Base-by-base conservation (phyloP, 805 yeast genomes). In the Schwanniomyces sp. region DNA sequence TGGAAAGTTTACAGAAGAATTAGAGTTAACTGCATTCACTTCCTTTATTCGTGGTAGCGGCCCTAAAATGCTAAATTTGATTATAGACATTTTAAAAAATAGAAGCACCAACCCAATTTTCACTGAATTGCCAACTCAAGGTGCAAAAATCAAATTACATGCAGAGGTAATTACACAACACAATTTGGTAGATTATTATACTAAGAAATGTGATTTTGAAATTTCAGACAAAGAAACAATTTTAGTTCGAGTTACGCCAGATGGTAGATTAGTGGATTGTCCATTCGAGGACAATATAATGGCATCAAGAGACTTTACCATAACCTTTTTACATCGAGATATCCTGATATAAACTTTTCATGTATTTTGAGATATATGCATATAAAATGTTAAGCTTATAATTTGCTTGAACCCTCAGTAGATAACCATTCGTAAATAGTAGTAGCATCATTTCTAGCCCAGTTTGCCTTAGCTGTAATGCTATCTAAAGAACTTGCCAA, bases 401-500 rank as follows among this genome's bases (percentile, higher is more conserved):
- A 32, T 32, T 32, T 32, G 14, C 36, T 32, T 7, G 36, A 32
- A 32, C n/a, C 14, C 11, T 70, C 69, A 2, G 55, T 47, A 38
- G 62, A 53, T 59, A 84, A 74, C 82, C 86, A 84, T 30, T 69
- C 61, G 36, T 65, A 52, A 45, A 84, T 76, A 11, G 64, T 70
- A 4, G 54, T 50, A 42, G 74, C 62, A 56, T 84, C 89, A 62
- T 88, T 81, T 47, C 67, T 52, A 30, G 82, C 74, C 87, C 88
- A 83, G 44, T 72, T 64, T 45, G 76, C 73, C 64, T 81, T 84
- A 42, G 86, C 53, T 44, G 76, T 72, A 48, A 84, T 74, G 44
- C 77, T 70, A 63, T 85, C 90, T 57, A 84, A 67, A n/a, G 85
- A 64, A 69, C 80, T 87, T 7, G 85, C 84, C 63, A 84, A 75